Evolutionary conservation across 2,329 filamentous ascomycete species (phyloP), one percentile per base, ranked within the genome.

Genomic region (Magnaporthales sp.): DNA sequence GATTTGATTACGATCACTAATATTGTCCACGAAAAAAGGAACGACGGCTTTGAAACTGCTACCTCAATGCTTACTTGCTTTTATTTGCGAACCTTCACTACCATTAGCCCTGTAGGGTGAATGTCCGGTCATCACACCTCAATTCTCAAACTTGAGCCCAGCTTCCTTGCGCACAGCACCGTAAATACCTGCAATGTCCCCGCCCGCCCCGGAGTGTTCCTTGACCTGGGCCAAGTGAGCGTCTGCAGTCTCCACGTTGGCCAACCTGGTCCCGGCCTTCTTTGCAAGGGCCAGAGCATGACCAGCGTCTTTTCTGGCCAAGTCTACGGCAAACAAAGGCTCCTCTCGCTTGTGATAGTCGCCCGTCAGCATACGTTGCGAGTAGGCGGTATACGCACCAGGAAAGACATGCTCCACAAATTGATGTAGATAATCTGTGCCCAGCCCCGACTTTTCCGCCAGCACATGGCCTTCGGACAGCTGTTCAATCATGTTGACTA

Each of bases 161-260:
- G 85, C 86, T 74, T 92, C 89, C 78, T 89, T 80, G 72, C 93
- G 85, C 66, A 91, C 88, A 2, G 89, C 89, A 0, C 93, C 93
- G 78, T 96, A 96, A 51, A 97, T 89, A 11, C 86, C 89, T 2
- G 91, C 89, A 75, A 96, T 86, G 77, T 97, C 93, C 0, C 92
- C 92, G 70, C 83, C 86, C 61, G 84, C 82, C 0, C 91, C 92
- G 63, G 72, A 73, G 64, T 92, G 74, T 67, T 89, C 85, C 76
- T 91, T 89, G 2, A 96, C 88, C 67, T 80, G 78, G 66, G 83
- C 82, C 71, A 97, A 77, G 75, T 95, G 90, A 30, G 78, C 80
- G 76, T 93, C 89, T 1, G 83, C 89, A 3, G 89, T 81, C 76
- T 91, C 87, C 0, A 90, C 78, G 69, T 86, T 88, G 68, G 80